A percentile compares a stretch with the other conserved stretches of the same genome.
Conservation (phyloP, 2,329 filamentous ascomycete genomes). For the Cercospora sesami region DNA sequence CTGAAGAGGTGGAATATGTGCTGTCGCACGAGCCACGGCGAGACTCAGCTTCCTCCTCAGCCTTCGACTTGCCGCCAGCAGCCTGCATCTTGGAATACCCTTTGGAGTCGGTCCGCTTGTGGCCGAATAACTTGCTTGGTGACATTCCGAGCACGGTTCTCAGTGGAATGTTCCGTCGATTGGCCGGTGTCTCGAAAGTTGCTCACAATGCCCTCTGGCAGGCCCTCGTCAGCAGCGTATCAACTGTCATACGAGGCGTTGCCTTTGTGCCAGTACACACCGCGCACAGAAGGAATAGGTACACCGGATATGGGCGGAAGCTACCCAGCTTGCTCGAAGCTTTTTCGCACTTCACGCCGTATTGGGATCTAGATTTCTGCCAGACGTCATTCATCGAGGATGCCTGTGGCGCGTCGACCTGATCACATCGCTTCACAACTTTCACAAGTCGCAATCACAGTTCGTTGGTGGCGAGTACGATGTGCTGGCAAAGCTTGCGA, state of each 20-base stretch:
- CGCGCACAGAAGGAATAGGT: neutral
- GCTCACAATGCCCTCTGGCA: neutral
- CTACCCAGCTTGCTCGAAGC: neutral
- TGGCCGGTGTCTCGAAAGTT: neutral
- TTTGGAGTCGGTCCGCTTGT: neutral
- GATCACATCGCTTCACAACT: neutral
- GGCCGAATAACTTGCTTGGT: slow-evolving; percentile 4
- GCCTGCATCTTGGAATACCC: neutral
- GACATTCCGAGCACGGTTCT: neutral
- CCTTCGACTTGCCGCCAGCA: neutral
- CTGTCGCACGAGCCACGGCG: slow-evolving; percentile 2
- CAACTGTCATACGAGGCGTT: slow-evolving; percentile 4
- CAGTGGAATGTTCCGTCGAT: neutral
- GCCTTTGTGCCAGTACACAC: neutral
- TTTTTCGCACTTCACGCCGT: slow-evolving; percentile 4
- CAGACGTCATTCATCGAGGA: neutral
- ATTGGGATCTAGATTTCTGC: neutral
- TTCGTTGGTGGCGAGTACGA: neutral
- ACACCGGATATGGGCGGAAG: slow-evolving; percentile 4
- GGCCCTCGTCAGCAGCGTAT: neutral
- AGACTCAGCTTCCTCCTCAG: neutral
- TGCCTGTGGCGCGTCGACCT: neutral
- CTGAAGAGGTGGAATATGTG: neutral
- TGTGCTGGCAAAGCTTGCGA: neutral
- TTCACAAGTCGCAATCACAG: neutral